A percentile compares a stretch with the other conserved stretches of the same genome.
Evolutionary conservation across 139 green algal genomes (phyloP).

Genomic region (Chlamydomonas sp.): DNA sequence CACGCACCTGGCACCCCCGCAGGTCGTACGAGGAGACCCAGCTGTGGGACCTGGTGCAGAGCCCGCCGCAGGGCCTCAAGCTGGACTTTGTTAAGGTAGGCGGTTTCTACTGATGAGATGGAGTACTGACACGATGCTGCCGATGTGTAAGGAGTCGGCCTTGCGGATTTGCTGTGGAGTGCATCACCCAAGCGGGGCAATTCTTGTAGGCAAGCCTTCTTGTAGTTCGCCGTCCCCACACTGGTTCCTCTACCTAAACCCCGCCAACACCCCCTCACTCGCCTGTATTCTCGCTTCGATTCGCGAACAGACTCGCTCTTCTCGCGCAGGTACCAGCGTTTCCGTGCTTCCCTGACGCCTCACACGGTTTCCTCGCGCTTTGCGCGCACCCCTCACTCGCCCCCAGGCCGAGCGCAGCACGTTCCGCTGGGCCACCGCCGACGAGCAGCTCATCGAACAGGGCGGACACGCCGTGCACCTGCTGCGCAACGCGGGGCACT

Average conservation of each 20-base stretch:
- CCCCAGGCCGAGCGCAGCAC: constrained; percentile 45
- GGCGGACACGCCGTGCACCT: constrained; percentile 83
- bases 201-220: too few species aligned
- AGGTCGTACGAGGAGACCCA: constrained; percentile 80
- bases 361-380: neutral
- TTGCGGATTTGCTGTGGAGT: too few species aligned
- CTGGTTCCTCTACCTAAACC: too few species aligned
- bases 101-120: constrained; percentile 67
- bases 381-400: neutral
- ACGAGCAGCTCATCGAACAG: constrained; percentile 67
- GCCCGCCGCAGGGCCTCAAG: constrained; percentile 71
- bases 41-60: constrained; percentile 84
- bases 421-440: constrained; percentile 59
- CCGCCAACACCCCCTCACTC: neutral
- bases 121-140: constrained; percentile 34
- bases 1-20: neutral
- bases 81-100: constrained; percentile 90
- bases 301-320: neutral
- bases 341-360: too few species aligned
- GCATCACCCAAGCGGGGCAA: too few species aligned
- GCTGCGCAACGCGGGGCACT: constrained; percentile 82
- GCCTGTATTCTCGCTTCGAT: neutral
- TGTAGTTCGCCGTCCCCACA: too few species aligned
- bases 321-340: neutral
- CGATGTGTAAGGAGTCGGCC: neutral